Conservation (phyloP, 306 rosid species). For the cucumber (Cucumis sativus) region DNA sequence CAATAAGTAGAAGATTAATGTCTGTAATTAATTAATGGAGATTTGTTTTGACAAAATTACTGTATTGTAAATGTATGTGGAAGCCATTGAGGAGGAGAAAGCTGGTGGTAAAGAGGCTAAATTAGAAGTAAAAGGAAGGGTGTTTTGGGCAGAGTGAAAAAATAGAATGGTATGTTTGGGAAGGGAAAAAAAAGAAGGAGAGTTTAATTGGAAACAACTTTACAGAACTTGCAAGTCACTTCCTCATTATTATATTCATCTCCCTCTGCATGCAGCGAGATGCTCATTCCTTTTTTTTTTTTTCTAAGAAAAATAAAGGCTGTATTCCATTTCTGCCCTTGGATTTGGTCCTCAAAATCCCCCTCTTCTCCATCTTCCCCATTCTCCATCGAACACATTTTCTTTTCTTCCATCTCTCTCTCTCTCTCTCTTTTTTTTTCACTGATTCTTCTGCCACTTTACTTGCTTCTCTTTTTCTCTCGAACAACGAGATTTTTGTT, state of each 20-base stretch:
- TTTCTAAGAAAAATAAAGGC: too few relatives aligned
- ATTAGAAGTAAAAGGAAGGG: neutral
- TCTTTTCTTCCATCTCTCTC: slow-evolving; percentile 9
- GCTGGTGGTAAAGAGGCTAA: neutral
- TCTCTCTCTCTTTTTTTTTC: neutral
- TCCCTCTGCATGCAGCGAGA: slow-evolving; percentile 38
- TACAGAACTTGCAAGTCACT: slow-evolving; percentile 83
- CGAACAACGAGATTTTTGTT: neutral
- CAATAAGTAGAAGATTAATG: slow-evolving; percentile 8
- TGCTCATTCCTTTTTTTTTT: slow-evolving; percentile 20
- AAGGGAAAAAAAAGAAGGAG: slow-evolving; percentile 1
- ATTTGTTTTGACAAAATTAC: neutral
- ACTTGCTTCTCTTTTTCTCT: neutral
- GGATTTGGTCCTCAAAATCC: slow-evolving; percentile 74
- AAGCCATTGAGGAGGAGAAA: neutral
- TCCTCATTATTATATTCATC: slow-evolving; percentile 36
- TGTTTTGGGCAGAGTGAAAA: neutral
- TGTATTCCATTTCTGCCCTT: slow-evolving; percentile 40
- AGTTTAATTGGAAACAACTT: slow-evolving; percentile 28
- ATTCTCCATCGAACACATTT: slow-evolving; percentile 12
- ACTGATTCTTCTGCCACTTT: slow-evolving; percentile 4
- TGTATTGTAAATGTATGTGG: too few relatives aligned
- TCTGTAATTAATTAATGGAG: slow-evolving; percentile 5
- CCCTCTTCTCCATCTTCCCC: slow-evolving; percentile 27
- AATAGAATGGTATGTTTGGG: slow-evolving; percentile 1